Evolutionary conservation across 306 rosid species (phyloP).

Genomic region (Neltuma alba): DNA sequence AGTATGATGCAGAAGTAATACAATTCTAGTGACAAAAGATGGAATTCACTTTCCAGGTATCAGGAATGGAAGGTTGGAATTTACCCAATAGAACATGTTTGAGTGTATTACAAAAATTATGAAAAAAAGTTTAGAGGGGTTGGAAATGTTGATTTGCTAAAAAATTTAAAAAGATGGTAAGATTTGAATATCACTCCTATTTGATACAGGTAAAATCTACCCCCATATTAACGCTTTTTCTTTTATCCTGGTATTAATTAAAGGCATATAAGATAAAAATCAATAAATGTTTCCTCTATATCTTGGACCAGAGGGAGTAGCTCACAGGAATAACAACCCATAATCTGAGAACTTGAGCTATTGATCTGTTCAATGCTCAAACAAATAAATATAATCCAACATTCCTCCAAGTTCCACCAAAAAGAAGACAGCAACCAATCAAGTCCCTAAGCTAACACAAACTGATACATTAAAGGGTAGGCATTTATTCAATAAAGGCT

Average conservation of each 20-base stretch:
- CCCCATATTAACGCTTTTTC: not conserved
- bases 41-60: not conserved
- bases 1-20: not conserved
- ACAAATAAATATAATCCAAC: slow-evolving; percentile 20
- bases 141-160: not conserved
- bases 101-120: not conserved
- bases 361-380: not conserved
- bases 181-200: not conserved
- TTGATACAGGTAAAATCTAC: not conserved
- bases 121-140: not conserved
- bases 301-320: not conserved
- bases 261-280: not conserved
- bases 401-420: not conserved
- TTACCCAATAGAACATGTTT: not conserved
- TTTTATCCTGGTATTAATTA: not conserved
- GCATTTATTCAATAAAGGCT: not conserved
- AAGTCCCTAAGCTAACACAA: not conserved
- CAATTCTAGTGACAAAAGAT: not conserved
- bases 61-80: not conserved
- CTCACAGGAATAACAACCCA: not conserved
- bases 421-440: not conserved
- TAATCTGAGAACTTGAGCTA: not conserved
- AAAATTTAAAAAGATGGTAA: not conserved
- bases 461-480: not conserved
- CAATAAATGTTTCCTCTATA: not conserved